A percentile compares a stretch with the other conserved stretches of the same genome.
Evolutionary conservation across 768 basidiomycete species (phyloP).

Genomic region (Leccinum aurantiacum): DNA sequence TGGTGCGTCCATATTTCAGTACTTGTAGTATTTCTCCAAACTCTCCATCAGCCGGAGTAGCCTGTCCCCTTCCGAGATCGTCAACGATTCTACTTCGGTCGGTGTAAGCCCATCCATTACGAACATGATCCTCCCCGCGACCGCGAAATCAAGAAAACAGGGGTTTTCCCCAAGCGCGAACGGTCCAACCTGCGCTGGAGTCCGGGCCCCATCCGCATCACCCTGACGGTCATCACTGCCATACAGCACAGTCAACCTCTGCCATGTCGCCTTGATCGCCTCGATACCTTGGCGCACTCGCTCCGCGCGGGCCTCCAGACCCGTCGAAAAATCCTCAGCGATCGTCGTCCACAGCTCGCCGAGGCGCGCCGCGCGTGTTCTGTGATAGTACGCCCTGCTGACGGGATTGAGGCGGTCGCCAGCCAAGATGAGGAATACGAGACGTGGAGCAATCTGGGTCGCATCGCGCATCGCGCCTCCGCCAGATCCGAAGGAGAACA

Average conservation of each 20-base stretch:
- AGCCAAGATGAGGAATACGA: conserved; percentile 26
- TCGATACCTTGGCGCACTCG: conserved; percentile 19
- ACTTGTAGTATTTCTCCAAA: conserved; percentile 18
- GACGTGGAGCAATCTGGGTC: neutral
- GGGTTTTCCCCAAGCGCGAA: conserved; percentile 20
- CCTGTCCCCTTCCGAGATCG: conserved; percentile 11
- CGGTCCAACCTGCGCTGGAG: neutral
- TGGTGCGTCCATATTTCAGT: neutral
- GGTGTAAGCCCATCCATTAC: conserved; percentile 7
- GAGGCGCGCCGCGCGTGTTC: conserved; percentile 34
- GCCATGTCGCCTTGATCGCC: conserved; percentile 30
- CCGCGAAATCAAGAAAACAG: conserved; percentile 19
- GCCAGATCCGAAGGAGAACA: conserved; percentile 11
- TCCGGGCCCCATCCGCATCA: neutral
- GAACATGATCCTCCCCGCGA: conserved; percentile 23
- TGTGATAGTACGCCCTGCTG: conserved; percentile 41
- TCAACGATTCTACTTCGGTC: conserved; percentile 11
- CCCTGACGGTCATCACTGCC: neutral
- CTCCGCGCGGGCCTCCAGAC: conserved; percentile 25
- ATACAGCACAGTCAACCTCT: conserved; percentile 18
- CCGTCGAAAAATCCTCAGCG: conserved; percentile 20
- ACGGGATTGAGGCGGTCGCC: conserved; percentile 30
- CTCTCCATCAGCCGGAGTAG: conserved; percentile 15
- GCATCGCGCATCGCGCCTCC: neutral
- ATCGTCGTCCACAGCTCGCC: conserved; percentile 40